Evolutionary conservation across 345 rosid species (phyloP).

Genomic region (Populus ilicifolia): DNA sequence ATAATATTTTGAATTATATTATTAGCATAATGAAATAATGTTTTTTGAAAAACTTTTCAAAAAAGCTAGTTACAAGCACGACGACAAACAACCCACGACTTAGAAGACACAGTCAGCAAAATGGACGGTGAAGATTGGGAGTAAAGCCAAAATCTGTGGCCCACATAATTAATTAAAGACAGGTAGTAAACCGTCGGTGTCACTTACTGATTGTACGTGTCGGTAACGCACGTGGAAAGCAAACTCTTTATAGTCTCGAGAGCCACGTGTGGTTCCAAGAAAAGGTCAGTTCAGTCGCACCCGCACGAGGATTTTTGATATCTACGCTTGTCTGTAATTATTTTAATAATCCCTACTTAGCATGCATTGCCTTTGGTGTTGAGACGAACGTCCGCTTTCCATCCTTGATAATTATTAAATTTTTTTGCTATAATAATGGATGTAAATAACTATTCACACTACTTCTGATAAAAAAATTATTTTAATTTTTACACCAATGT

Average conservation of each 20-base stretch:
- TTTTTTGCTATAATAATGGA: no score
- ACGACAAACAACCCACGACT: no score
- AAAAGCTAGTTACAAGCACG: no score
- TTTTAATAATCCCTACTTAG: neutral
- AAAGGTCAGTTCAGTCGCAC: slow-evolving; percentile 17
- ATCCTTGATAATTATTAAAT: neutral
- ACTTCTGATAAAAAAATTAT: no score
- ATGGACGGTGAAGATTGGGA: slow-evolving; percentile 10
- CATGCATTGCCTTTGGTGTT: neutral
- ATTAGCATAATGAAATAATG: no score
- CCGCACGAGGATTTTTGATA: slow-evolving; percentile 14
- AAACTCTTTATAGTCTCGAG: neutral
- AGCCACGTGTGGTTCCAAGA: slow-evolving; percentile 1
- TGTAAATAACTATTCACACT: no score
- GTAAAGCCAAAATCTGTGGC: neutral
- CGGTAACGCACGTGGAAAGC: neutral
- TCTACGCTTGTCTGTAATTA: neutral
- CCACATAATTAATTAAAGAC: neutral
- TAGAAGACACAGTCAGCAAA: neutral
- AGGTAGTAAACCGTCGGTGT: neutral
- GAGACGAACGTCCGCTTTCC: neutral
- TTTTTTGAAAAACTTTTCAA: no score
- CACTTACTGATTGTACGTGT: neutral
- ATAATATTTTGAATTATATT: no score
- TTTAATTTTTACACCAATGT: no score